These are phyloP conservation scores for Cryptosporidium muris DNA, from an alignment of 169 alveolate genomes.

Conservation along the genomic window DNA sequence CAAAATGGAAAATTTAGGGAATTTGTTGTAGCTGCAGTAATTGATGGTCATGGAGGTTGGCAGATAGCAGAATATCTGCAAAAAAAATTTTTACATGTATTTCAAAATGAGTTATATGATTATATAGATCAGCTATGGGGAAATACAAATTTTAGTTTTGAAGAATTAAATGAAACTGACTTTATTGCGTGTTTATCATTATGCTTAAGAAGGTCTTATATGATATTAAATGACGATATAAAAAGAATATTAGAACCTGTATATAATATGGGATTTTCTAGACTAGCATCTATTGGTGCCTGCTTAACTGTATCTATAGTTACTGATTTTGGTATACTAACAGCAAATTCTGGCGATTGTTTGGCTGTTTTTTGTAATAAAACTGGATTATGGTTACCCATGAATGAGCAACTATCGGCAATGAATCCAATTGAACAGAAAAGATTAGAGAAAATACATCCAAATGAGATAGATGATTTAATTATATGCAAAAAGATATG, in stretches of 20 bases:
- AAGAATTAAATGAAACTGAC: slow-evolving; percentile 8
- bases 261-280: slow-evolving; percentile 57
- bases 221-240: slow-evolving; percentile 21
- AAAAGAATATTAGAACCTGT: slow-evolving; percentile 33
- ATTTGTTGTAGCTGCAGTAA: slow-evolving; percentile 61
- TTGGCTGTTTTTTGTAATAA: slow-evolving; percentile 28
- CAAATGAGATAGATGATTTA: slow-evolving; percentile 40
- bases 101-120: slow-evolving; percentile 9
- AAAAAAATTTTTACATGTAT: slow-evolving; percentile 28
- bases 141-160: neutral
- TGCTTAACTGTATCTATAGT: slow-evolving; percentile 45
- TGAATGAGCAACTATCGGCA: slow-evolving; percentile 70
- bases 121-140: neutral
- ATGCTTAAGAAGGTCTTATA: slow-evolving; percentile 33
- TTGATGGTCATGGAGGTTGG: slow-evolving; percentile 72
- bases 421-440: slow-evolving; percentile 64
- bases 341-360: slow-evolving; percentile 71
- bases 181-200: slow-evolving; percentile 8
- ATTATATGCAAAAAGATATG: slow-evolving; percentile 43
- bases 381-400: slow-evolving; percentile 51
- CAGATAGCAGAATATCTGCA: slow-evolving; percentile 67
- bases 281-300: slow-evolving; percentile 58
- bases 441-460: slow-evolving; percentile 46
- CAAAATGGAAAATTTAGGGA: slow-evolving; percentile 9
- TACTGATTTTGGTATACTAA: slow-evolving; percentile 44